Conservation (phyloP, 2,329 filamentous ascomycete genomes). For the Meredithiella fracta region DNA sequence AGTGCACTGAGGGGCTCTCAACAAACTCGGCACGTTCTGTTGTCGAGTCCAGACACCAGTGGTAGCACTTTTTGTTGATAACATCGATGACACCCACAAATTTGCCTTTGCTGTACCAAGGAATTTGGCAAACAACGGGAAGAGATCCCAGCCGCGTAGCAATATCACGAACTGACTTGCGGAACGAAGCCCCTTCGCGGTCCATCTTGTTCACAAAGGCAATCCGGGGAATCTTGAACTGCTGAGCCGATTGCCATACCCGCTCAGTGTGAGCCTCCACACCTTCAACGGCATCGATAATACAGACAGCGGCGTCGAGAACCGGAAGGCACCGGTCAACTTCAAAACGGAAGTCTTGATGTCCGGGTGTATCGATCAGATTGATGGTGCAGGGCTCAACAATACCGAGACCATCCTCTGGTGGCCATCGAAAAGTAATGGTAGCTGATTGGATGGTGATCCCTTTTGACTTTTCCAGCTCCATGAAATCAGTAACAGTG, state of each 20-base stretch:
- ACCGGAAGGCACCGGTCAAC: slow-evolving; percentile 80
- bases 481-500: slow-evolving; percentile 91
- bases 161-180: slow-evolving; percentile 70
- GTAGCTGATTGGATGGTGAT: slow-evolving; percentile 93
- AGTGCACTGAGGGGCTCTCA: slow-evolving; percentile 16
- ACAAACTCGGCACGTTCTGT: slow-evolving; percentile 28
- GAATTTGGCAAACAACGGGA: slow-evolving; percentile 87
- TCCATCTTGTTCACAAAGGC: slow-evolving; percentile 68
- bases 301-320: slow-evolving; percentile 79
- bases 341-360: slow-evolving; percentile 95
- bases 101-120: slow-evolving; percentile 73
- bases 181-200: slow-evolving; percentile 63
- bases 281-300: slow-evolving; percentile 79
- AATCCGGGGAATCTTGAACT: slow-evolving; percentile 68
- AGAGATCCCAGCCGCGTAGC: slow-evolving; percentile 63
- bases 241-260: slow-evolving; percentile 81
- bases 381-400: slow-evolving; percentile 45
- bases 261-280: slow-evolving; percentile 96
- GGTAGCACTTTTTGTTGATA: slow-evolving; percentile 55
- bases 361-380: slow-evolving; percentile 88
- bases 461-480: slow-evolving; percentile 49
- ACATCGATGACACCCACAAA: slow-evolving; percentile 77
- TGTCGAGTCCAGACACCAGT: slow-evolving; percentile 37
- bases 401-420: slow-evolving; percentile 18
- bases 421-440: slow-evolving; percentile 89